Evolutionary conservation across 257 asterid genomes (phyloP), one percentile per base, ranked within the genome.

Genomic region (Prunella vulgaris): DNA sequence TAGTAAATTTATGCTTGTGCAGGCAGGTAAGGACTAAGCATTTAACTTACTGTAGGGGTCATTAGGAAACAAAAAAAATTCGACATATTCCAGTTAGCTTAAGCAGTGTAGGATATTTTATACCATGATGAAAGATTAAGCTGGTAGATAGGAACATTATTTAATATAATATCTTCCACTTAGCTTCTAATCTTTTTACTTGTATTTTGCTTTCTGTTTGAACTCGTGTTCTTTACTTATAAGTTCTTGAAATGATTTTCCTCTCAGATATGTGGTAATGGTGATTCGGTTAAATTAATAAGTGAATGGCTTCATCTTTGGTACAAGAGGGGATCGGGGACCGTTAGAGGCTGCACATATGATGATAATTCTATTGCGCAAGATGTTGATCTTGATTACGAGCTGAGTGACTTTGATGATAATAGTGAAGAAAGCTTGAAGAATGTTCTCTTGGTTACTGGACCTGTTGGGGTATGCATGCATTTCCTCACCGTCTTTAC

Each of bases 401-500:
- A 74, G 70, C 86, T 68, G 63, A 89, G 93, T 70, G 96, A 82
- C 69, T 76, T 80, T 65, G 92, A 85, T 60, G 66, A 58, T 35
- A 83, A 83, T 60, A 85, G 60, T 37, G 90, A 92, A 76, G 87
- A 84, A 33, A 72, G 64, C 73, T 83, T 94, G 87, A 88, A 84
- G 85, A 94, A 90, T 78, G 95, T 89, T 70, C 96, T 94, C 74
- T 79, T 94, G 66, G 86, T 91, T 73, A 86, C 89, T 67, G 99
- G 99, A 65, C 99, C 99, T 77, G 93, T 90, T 89, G 99, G 99
- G 99, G 99, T 93, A 87, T 56, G 52, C 68, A 48, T 35, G 42
- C 33, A 28, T 69, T 62, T 54, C 28, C 68, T 73, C 57, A 17
- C 57, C 62, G 71, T 58, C 65, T 63, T 72, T 18, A 40, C 62